A percentile compares a stretch with the other conserved stretches of the same genome.
phyloP scores from a whole-genome alignment of 805 yeast species.

The Metschnikowia sp. region DNA sequence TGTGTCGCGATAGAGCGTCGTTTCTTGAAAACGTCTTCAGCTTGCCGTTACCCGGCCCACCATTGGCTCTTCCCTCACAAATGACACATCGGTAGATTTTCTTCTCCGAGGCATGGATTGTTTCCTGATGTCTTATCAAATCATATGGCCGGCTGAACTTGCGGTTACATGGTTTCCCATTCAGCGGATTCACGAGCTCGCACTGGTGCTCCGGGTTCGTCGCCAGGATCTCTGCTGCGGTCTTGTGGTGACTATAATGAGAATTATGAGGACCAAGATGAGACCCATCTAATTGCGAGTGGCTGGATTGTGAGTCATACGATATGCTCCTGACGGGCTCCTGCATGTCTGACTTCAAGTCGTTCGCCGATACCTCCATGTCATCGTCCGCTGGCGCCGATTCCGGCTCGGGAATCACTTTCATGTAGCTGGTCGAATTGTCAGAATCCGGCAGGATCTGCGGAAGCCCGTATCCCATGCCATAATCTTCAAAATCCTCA shows the following conservation, averaged over 20 bases:
- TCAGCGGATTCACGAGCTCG: slow-evolving; percentile 53
- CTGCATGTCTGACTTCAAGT: not conserved
- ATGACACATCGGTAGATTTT: slow-evolving; percentile 45
- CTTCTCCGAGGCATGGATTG: slow-evolving; percentile 46
- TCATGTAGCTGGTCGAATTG: slow-evolving; percentile 5
- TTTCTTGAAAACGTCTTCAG: slow-evolving; percentile 45
- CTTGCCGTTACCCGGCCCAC: slow-evolving; percentile 50
- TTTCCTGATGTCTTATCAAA: slow-evolving; percentile 45
- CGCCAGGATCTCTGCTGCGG: slow-evolving; percentile 33
- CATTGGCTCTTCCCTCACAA: slow-evolving; percentile 44
- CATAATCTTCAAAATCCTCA: slow-evolving; percentile 18
- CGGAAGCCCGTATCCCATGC: slow-evolving; percentile 11
- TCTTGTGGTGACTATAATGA: slow-evolving; percentile 12
- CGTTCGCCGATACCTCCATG: slow-evolving; percentile 4
- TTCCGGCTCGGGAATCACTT: slow-evolving; percentile 2
- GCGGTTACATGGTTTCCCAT: slow-evolving; percentile 65
- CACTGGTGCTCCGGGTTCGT: slow-evolving; percentile 51
- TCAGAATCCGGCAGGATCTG: slow-evolving; percentile 4
- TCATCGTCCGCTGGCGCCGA: slow-evolving; percentile 4
- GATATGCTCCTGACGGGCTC: too few species aligned
- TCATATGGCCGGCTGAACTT: slow-evolving; percentile 73
- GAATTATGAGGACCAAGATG: not conserved
- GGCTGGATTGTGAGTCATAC: too few species aligned
- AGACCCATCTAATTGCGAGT: not conserved
- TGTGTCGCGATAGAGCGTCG: slow-evolving; percentile 45